phyloP scores from a whole-genome alignment of 1,284 basidiomycete genomes.

The Psilocybe mexicana region DNA sequence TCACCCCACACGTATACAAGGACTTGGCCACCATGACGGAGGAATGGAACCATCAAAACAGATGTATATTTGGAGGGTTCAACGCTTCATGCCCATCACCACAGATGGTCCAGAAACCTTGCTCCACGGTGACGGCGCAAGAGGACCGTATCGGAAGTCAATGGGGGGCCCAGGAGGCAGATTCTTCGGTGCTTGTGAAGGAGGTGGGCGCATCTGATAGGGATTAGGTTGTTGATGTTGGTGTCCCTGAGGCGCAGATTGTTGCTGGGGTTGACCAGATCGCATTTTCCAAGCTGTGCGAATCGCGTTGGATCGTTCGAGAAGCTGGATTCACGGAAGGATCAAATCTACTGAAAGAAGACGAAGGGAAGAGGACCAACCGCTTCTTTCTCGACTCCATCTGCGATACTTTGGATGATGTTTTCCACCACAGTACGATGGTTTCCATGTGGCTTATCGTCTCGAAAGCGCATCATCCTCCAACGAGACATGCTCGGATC shows the following conservation, averaged over 20 bases:
- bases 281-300: conserved; percentile 72
- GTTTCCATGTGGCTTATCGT: conserved; percentile 92
- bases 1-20: too few relatives aligned
- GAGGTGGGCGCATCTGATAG: conserved; percentile 20
- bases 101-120: conserved; percentile 66
- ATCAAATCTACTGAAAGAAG: conserved; percentile 11
- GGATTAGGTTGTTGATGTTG: conserved; percentile 20
- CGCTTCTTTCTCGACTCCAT: conserved; percentile 85
- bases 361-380: conserved; percentile 44
- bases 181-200: conserved; percentile 14
- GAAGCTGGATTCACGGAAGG: conserved; percentile 46
- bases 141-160: conserved; percentile 62
- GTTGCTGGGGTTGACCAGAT: conserved; percentile 36
- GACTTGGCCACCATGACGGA: neutral
- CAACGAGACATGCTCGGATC: conserved; percentile 66
- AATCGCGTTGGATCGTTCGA: conserved; percentile 58
- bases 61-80: conserved; percentile 21
- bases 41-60: neutral
- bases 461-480: conserved; percentile 89
- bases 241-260: conserved; percentile 15
- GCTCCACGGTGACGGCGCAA: conserved; percentile 65
- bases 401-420: conserved; percentile 85
- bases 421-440: conserved; percentile 80
- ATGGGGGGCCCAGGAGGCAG: conserved; percentile 27
- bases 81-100: conserved; percentile 67